phyloP scores from a whole-genome alignment of 495 filamentous ascomycete genomes.

The Penicillium steckii region DNA sequence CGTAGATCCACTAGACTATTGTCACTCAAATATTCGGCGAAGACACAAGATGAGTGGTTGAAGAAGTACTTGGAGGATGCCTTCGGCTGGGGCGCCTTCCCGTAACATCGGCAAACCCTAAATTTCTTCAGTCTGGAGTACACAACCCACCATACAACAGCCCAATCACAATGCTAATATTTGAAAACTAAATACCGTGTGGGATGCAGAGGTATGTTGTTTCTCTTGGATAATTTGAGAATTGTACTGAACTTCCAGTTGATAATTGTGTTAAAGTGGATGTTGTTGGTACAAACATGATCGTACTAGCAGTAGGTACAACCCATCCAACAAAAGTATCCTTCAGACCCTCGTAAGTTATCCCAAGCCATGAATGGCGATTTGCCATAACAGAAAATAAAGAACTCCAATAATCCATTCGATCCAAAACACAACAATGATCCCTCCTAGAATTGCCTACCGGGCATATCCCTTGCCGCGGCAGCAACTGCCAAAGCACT shows the following conservation, averaged over 20 bases:
- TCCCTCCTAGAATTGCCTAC: neutral
- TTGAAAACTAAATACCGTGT: too few species aligned
- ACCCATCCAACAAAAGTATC: neutral
- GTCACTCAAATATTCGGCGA: neutral
- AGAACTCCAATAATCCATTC: neutral
- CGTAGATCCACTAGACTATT: neutral
- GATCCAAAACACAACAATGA: neutral
- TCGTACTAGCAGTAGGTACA: constrained; percentile 1
- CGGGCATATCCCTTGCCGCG: constrained; percentile 12
- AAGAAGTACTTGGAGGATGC: neutral
- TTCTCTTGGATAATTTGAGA: neutral
- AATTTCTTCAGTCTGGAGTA: neutral
- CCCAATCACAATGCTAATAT: too few species aligned
- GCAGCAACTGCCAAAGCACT: constrained; percentile 21
- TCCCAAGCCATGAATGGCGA: neutral
- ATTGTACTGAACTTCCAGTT: neutral
- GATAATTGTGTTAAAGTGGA: neutral
- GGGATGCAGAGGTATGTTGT: too few species aligned
- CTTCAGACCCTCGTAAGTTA: neutral
- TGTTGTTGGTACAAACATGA: neutral
- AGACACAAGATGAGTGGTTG: neutral
- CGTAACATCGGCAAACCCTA: constrained; percentile 18
- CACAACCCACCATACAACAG: too few species aligned
- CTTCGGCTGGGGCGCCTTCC: constrained; percentile 15
- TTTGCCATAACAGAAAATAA: neutral